phyloP scores from a whole-genome alignment of 306 rosid genomes.

The Rosa chinensis region DNA sequence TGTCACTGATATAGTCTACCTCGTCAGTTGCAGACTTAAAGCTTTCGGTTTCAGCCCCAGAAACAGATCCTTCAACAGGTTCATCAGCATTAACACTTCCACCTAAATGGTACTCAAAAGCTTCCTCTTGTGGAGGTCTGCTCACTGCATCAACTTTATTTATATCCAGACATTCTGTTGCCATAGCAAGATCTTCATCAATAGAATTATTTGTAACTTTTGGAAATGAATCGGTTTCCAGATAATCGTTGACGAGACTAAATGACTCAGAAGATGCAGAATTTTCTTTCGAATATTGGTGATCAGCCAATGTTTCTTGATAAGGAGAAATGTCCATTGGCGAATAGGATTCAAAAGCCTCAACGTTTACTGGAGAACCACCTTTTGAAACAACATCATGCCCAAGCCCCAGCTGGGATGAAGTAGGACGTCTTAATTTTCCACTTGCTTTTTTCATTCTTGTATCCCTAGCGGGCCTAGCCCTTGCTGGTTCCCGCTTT shows the following conservation, averaged over 20 bases:
- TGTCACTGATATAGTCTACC: slow-evolving; percentile 50
- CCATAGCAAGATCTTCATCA: slow-evolving; percentile 66
- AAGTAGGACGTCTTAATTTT: slow-evolving; percentile 42
- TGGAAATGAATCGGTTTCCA: slow-evolving; percentile 34
- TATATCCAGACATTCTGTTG: slow-evolving; percentile 48
- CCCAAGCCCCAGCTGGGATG: slow-evolving; percentile 41
- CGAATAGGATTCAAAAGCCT: slow-evolving; percentile 57
- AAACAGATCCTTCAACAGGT: slow-evolving; percentile 50
- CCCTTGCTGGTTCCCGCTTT: slow-evolving; percentile 48
- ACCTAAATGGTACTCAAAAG: slow-evolving; percentile 26
- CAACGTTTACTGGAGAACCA: slow-evolving; percentile 41
- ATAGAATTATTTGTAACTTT: slow-evolving; percentile 40
- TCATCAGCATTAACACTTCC: slow-evolving; percentile 41
- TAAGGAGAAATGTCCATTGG: slow-evolving; percentile 96
- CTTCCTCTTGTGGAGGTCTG: slow-evolving; percentile 34
- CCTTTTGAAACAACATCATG: slow-evolving; percentile 48
- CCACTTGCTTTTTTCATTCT: slow-evolving; percentile 53
- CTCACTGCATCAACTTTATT: slow-evolving; percentile 33
- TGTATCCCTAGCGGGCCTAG: slow-evolving; percentile 25
- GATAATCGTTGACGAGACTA: slow-evolving; percentile 34
- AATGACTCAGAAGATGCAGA: slow-evolving; percentile 61
- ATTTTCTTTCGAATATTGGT: slow-evolving; percentile 48
- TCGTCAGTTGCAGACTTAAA: slow-evolving; percentile 75
- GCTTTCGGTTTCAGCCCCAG: slow-evolving; percentile 82
- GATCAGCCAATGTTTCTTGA: slow-evolving; percentile 61